Conservation (phyloP, 257 asterid species). For the Fraxinus pennsylvanica region DNA sequence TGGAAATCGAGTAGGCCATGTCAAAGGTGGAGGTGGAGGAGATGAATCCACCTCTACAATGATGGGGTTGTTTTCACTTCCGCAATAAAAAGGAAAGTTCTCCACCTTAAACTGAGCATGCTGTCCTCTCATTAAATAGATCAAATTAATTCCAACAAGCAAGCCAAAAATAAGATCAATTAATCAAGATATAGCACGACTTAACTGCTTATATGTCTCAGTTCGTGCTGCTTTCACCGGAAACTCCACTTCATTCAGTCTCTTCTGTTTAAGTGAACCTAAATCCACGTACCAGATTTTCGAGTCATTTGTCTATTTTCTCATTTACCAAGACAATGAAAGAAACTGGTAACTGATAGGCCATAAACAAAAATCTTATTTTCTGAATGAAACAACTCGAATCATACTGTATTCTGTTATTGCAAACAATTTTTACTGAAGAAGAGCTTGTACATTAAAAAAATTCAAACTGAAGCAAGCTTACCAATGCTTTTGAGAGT, state of each 20-base stretch:
- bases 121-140: neutral
- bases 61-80: neutral
- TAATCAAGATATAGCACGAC: constrained; percentile 14
- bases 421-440: neutral
- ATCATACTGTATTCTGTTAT: neutral
- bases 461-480: neutral
- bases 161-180: too few species aligned
- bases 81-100: neutral
- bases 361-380: constrained; percentile 10
- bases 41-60: neutral
- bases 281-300: constrained; percentile 25
- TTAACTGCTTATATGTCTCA: constrained; percentile 47
- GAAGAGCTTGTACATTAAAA: neutral
- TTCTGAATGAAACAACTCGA: neutral
- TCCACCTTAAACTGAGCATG: neutral
- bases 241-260: constrained; percentile 46
- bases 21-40: neutral
- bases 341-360: constrained; percentile 12
- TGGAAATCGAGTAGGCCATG: neutral
- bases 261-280: constrained; percentile 55
- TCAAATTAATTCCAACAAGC: neutral
- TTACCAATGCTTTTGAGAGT: constrained; percentile 52
- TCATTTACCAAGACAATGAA: constrained; percentile 16
- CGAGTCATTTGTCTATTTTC: neutral
- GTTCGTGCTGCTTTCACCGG: constrained; percentile 47